Base-by-base conservation (phyloP, 2,329 filamentous ascomycete genomes). In the Colletotrichum neosansevieriae region DNA sequence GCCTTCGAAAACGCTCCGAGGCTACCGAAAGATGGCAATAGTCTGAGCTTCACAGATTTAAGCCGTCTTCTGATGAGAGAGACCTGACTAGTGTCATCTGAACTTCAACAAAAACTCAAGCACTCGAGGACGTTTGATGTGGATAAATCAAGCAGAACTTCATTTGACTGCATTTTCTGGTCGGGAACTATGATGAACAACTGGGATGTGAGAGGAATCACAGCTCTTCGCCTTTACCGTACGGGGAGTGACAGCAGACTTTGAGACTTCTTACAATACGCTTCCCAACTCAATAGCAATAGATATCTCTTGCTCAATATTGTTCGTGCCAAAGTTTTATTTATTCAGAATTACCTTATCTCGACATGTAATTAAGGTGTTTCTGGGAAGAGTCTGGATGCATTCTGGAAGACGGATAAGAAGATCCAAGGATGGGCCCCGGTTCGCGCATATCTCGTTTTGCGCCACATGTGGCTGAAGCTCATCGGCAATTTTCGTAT, bases 391-490 rank as follows among this genome's bases (percentile, higher is more conserved):
- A 24, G 24, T 24, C 24, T 24, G 24, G 24, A 24, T 24, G 24
- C 24, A 24, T 4, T 24, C 24, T 24, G 24, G 24, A 24, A 24
- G 24, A 24, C 24, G 24, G 5, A 24, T 24, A 24, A 24, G 24
- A 29, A 29, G 29, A 29, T 29, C 29, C 29, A 29, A 29, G 29
- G 29, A 29, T 29, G 6, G 29, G 29, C 29, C 29, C 29, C 29
- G 29, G 32, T 67, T 62, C 40, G 38, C 54, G 51, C 51, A 67
- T 66, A 45, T n/a, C 7, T 36, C 6, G 32, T 17, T 4, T 12
- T 56, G 49, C 60, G 68, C 58, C 64, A 70, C 66, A 61, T 13
- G 70, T 71, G 70, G 70, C 70, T 70, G 51, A 40, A 68, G 38
- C 56, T 69, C 54, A 65, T 65, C 50, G 58, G 44, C 60, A 70